Evolutionary conservation across 805 yeast species (phyloP), one percentile per base, ranked within the genome.

Genomic region (Pichia deserticola): DNA sequence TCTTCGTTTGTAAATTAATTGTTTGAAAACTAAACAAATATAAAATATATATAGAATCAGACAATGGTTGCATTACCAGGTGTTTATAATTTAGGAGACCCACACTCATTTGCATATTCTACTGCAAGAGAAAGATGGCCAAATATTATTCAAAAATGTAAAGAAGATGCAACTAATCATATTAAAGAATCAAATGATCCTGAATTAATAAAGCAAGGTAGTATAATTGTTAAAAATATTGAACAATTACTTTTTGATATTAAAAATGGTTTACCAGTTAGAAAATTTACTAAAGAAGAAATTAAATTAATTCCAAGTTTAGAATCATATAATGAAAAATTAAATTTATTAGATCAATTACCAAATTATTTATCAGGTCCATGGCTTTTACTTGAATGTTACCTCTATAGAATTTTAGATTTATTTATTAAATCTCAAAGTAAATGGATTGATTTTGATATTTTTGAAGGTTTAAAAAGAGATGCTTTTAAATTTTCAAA

Each of bases 61-160:
- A 30, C 32, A 30, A 30, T 48, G 45, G 7, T 37, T 5, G 37
- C 27, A 10, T 9, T 76, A 51, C 84, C 85, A 7, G 60, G 59
- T 5, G 70, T 73, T 5, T 86, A 84, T 63, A 72, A 67, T 62
- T 87, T 85, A 65, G 76, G 76, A 62, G 95, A 89, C 60, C 66
- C 72, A 37, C 76, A 74, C 51, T 86, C 97, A 4, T 93, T 93
- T 64, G 98, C 96, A 9, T 81, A 77, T 61, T 73, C 79, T 36
- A 89, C 98, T 0, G 85, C 87, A 9, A 75, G 79, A 54, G 72
- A 73, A 36, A 82, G 99, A 66, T 93, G 98, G 97, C 92, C 96
- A 32, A 80, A 79, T 49, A 88, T 93, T 56, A 61, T 90, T 43
- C 73, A 77, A 32, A 86, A 83, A 25, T 80, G 83, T 20, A 71